Base-by-base conservation (phyloP, 2,329 filamentous ascomycete genomes). In the Trichophyton benhamiae region DNA sequence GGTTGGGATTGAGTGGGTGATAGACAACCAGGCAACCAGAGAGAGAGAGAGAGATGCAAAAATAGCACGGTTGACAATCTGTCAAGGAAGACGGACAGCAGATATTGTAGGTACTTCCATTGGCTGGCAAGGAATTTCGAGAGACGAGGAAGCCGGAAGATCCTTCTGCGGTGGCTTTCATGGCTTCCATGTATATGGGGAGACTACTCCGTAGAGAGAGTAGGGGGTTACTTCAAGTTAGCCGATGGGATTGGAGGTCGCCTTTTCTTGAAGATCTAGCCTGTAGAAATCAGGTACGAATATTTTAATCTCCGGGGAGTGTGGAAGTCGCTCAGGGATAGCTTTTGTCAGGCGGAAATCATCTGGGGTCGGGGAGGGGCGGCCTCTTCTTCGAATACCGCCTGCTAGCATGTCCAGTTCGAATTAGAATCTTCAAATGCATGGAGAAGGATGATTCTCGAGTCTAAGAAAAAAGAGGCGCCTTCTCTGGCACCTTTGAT, bases 231-330 rank as follows among this genome's bases (percentile, higher is more conserved):
- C 11, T 9, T 38, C 33, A 11, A 13, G 41, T 44, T 27, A 55
- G 52, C 52, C 52, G 52, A 38, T 36, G 52, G 52, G 20, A 27
- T 38, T 38, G 33, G 33, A 9, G 9, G 33, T 36, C 33, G 9
- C 13, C 11, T 52, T 52, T 52, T 6, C 27, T 17, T 52, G 46
- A 38, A 33, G 52, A 55, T 55, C 52, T 33, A 55, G 30, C 52
- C 52, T 36, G 52, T 38, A 15, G 15, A 25, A 17, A 8, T 55
- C 52, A 55, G 52, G 52, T 36, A 55, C 52, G n/a, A 55, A 55
- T 55, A 55, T 55, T 55, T 55, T 55, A 55, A 55, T 55, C 52
- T 55, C 52, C 52, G 52, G 52, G 52, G 52, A 55, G 49, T 20
- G 49, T 55, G 27, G 8, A 38, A 17, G 33, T 38, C 33, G 9